Base-by-base conservation (phyloP, 352 stramenopile genomes). In the Pythium scleroteichum region DNA sequence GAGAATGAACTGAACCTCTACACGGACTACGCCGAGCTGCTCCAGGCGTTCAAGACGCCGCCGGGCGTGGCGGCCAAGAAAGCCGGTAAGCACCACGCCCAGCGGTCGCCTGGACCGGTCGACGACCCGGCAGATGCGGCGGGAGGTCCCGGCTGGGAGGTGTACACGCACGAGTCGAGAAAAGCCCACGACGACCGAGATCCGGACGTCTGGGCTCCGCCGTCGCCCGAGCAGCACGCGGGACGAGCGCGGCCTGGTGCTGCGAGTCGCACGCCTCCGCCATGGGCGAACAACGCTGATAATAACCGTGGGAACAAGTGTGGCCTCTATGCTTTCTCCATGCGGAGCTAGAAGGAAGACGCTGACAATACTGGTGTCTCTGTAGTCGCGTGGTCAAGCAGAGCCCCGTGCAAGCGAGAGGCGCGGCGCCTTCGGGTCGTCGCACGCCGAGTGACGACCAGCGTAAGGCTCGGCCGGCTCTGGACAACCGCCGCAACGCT, bases 1-100 rank as follows among this genome's bases (percentile, higher is more conserved):
- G 78, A 94, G 64, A 90, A 88, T 51, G 81, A 94, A 62, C 73
- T 92, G 42, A 90, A 57, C 41, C 59, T 87, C 29, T 88, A 92
- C 47, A 78, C 77, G 7, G 82, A 94, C 71, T 94, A 92, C 55
- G 73, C 81, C 8, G 85, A 94, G 61, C 68, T 86, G 26, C 79
- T 78, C 7, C 84, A 91, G 59, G 67, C 71, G 32, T 88, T 93
- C 57, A 89, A 86, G 51, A 26, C 72, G 23, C 63, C 81, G 8
- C 75, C 72, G 1, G 80, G 76, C 0, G 46, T 65, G 29, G 68
- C 59, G 29, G 68, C 59, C 7, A 68, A 68, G 38, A 60, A 47
- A 13, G 20, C 22, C 32, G 39, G 22, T 24, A 62, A 69, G 16
- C 69, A 73, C 20, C 74, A 77, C 16, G 63, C 79, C 16, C 58